Evolutionary conservation across 2,329 filamentous ascomycete species (phyloP), one percentile per base, ranked within the genome.

Genomic region (Pyricularia sp.): DNA sequence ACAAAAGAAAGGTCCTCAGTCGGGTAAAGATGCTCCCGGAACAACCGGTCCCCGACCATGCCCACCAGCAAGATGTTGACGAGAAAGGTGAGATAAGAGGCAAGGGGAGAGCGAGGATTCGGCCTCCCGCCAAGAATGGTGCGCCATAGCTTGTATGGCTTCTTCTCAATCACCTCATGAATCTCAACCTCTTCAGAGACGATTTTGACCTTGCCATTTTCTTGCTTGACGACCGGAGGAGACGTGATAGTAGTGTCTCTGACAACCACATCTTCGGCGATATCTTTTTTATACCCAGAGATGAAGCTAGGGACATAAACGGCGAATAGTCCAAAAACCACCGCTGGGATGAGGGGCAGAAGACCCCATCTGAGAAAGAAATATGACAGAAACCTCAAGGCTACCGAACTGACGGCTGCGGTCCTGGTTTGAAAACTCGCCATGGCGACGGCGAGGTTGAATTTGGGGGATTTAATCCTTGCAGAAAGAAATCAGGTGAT

Each of bases 1-100:
- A 92, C 92, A 77, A 99, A 97, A 0, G 93, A 92, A 12, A 97
- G 81, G 72, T 96, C 89, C 31, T 92, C 81, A 4, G 90, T 88
- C 77, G 97, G 85, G 42, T 90, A 85, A 70, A 90, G 87, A 12
- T 50, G 65, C 1, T 91, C 90, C 25, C 91, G 87, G 75, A 92
- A 93, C 17, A 97, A 83, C 58, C 94, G 86, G 77, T 99, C 95
- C 30, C 90, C 84, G 0, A 90, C 86, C 78, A 94, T 86, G 10
- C 86, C 81, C 6, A 93, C 84, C 59, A 95, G 81, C 2, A 85
- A 79, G 23, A 88, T 75, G 77, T 98, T 98, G 76, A 95, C 85
- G 31, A 89, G 78, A 25, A 64, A 63, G 0, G 91, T 92, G 30
- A 88, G 73, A 65, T 86, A 79, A 25, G 92, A 94, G 73, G 89